Conservation (phyloP, 1,284 basidiomycete species). For the Fomitopsis schrenkii region DNA sequence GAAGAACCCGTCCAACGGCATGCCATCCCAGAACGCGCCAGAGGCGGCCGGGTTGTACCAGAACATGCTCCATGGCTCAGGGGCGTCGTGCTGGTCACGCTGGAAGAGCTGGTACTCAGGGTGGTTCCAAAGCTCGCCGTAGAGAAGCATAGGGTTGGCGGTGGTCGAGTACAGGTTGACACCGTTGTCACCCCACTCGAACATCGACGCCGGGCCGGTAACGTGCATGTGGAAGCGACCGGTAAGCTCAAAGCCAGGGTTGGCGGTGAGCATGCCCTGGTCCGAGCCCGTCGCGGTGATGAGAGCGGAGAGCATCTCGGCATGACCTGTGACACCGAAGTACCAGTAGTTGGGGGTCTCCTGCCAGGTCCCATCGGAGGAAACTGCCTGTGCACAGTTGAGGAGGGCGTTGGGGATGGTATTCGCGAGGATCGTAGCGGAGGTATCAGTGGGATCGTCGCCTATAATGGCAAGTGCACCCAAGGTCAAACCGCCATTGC, state of each 20-base stretch:
- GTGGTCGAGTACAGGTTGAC: constrained; percentile 93
- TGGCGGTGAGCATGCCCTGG: constrained; percentile 68
- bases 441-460: constrained; percentile 77
- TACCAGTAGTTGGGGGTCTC: constrained; percentile 98
- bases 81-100: constrained; percentile 85
- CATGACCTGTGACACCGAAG: constrained; percentile 89
- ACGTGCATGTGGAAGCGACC: constrained; percentile 91
- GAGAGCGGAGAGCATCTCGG: constrained; percentile 88
- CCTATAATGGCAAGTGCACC: constrained; percentile 88
- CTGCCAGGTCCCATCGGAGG: constrained; percentile 87
- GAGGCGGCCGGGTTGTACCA: constrained; percentile 87
- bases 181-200: constrained; percentile 92
- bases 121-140: constrained; percentile 60
- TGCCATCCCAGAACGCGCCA: constrained; percentile 91
- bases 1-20: constrained; percentile 83
- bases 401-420: constrained; percentile 73
- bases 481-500: constrained; percentile 88
- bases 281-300: constrained; percentile 84
- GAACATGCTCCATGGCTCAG: constrained; percentile 95
- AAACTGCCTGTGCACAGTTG: constrained; percentile 72
- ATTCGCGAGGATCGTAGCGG: constrained; percentile 61
- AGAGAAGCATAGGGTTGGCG: constrained; percentile 74
- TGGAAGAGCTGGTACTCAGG: constrained; percentile 87
- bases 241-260: constrained; percentile 72
- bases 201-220: constrained; percentile 81